Percentiles rank a stretch among this genome's conserved stretches.
Conservation (phyloP, 805 yeast genomes). For the Myxozyma mucilagina region DNA sequence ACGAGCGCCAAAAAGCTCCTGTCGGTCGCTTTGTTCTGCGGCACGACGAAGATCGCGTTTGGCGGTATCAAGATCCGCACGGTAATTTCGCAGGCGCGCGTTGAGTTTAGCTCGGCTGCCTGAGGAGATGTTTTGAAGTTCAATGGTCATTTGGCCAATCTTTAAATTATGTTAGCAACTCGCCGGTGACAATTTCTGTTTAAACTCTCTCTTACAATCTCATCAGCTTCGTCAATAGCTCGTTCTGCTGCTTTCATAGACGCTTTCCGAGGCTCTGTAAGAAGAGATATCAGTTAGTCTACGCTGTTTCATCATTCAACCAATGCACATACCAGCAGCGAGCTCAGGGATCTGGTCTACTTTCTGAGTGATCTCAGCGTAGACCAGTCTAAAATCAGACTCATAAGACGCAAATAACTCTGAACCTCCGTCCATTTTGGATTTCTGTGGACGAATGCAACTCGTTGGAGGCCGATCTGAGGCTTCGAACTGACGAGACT, state of each 20-base stretch:
- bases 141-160: conserved; percentile 84
- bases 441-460: neutral
- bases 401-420: conserved; percentile 66
- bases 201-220: conserved; percentile 46
- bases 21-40: conserved; percentile 72
- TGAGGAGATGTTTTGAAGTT: conserved; percentile 82
- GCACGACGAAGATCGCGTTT: conserved; percentile 51
- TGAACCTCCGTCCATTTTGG: conserved; percentile 35
- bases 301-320: neutral
- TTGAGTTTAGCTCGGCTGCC: conserved; percentile 68
- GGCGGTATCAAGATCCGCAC: conserved; percentile 55
- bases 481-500: no score
- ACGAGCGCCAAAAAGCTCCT: conserved; percentile 66
- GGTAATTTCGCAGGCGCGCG: conserved; percentile 72
- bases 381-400: conserved; percentile 68
- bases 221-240: conserved; percentile 77
- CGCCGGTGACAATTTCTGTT: neutral
- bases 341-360: conserved; percentile 55
- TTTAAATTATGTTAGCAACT: conserved; percentile 7
- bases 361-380: conserved; percentile 68
- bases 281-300: neutral
- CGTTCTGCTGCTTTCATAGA: conserved; percentile 62
- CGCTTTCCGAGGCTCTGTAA: conserved; percentile 51
- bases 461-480: no score
- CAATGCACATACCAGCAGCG: conserved; percentile 42